Conservation (phyloP, 257 asterid species). For the Asclepias syriaca region DNA sequence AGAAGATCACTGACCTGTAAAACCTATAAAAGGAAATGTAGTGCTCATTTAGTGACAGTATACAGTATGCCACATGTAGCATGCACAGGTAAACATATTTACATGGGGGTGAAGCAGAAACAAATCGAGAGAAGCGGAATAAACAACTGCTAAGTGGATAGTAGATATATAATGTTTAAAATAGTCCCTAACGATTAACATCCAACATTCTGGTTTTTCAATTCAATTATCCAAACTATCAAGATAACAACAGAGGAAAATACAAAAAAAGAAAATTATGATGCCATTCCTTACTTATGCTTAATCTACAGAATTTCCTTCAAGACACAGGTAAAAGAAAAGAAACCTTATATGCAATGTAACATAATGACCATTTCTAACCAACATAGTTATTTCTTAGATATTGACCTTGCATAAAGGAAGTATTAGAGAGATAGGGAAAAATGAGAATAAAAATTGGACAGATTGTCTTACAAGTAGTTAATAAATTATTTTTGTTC, state of each 20-base stretch:
- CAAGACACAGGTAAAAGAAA: not conserved
- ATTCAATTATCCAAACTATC: not conserved
- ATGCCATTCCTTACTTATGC: not conserved
- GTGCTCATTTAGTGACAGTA: constrained; percentile 17
- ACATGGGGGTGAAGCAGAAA: not conserved
- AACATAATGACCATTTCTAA: not conserved
- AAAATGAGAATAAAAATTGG: not conserved
- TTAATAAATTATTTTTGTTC: not conserved
- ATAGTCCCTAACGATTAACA: not conserved
- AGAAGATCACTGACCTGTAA: constrained; percentile 91
- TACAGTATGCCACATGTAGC: too few species aligned
- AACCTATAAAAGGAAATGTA: constrained; percentile 53
- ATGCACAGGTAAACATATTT: not conserved
- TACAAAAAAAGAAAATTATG: not conserved
- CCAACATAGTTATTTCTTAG: not conserved
- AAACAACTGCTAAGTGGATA: not conserved
- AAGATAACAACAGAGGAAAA: not conserved
- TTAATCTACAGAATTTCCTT: not conserved
- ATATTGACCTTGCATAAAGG: not conserved
- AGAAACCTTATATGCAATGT: not conserved
- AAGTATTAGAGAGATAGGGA: not conserved
- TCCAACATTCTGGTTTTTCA: not conserved
- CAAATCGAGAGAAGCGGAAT: not conserved
- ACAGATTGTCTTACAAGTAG: not conserved
- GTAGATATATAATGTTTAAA: not conserved